Percentiles rank a stretch among this genome's conserved stretches.
These are phyloP conservation scores for Botrytis medusae DNA, from an alignment of 2,329 filamentous ascomycete genomes.

Conservation along the genomic window DNA sequence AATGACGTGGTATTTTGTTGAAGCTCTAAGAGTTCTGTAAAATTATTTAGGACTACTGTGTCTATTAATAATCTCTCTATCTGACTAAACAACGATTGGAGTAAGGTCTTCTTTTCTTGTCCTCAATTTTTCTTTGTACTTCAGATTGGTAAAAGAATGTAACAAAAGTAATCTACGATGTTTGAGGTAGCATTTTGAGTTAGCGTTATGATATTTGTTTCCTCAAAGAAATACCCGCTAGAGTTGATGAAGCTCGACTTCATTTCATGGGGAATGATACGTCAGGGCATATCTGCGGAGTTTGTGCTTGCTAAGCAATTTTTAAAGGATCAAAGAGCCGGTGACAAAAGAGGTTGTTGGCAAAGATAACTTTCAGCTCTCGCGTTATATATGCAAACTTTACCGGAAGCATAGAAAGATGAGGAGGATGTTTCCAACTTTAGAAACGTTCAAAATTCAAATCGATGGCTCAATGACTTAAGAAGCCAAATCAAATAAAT, in stretches of 20 bases:
- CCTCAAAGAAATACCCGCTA: too few species aligned
- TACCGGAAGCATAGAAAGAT: background rate
- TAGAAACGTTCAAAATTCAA: too few species aligned
- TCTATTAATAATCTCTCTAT: background rate
- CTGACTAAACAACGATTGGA: background rate
- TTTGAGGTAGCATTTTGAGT: background rate
- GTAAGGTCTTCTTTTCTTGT: too few species aligned
- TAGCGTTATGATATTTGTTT: background rate
- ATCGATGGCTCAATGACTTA: too few species aligned
- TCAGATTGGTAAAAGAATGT: too few species aligned
- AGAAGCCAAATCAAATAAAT: too few species aligned
- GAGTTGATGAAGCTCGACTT: background rate
- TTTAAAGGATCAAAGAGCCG: background rate
- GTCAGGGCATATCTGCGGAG: background rate
- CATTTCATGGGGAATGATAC: too few species aligned
- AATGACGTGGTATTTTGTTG: accelerated
- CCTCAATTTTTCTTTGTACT: background rate
- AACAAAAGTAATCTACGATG: background rate
- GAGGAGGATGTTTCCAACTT: background rate
- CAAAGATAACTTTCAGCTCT: background rate
- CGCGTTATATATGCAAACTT: background rate
- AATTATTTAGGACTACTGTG: background rate
- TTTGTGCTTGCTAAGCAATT: background rate
- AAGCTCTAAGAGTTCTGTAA: background rate
- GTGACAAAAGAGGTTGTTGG: background rate